These are phyloP conservation scores for Alternaria rosae DNA, from an alignment of 2,329 filamentous ascomycete species.

Conservation along the genomic window DNA sequence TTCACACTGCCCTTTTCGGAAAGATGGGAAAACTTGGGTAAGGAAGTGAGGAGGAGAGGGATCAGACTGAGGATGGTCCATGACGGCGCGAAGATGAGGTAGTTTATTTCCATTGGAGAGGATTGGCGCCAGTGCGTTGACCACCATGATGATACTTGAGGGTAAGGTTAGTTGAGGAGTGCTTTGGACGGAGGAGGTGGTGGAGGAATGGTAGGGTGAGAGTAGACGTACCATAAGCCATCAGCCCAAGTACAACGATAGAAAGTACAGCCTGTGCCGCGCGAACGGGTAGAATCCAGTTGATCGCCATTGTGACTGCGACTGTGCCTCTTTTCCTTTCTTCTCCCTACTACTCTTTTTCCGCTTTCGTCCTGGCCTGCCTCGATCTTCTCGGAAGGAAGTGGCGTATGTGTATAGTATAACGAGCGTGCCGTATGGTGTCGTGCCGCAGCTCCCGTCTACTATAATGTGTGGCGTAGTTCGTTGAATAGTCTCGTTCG, in stretches of 20 bases:
- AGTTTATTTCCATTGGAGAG: conserved; percentile 69
- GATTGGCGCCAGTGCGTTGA: conserved; percentile 60
- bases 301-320: conserved; percentile 57
- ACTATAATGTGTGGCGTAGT: background rate
- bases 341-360: background rate
- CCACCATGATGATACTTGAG: conserved; percentile 64
- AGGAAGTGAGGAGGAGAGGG: conserved; percentile 71
- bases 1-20: conserved; percentile 64
- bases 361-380: background rate
- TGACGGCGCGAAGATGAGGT: conserved; percentile 79
- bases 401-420: background rate
- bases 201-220: background rate
- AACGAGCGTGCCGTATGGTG: background rate
- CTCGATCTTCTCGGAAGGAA: background rate
- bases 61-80: conserved; percentile 74
- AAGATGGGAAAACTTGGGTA: conserved; percentile 61
- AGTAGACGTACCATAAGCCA: conserved; percentile 67
- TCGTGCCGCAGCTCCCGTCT: background rate
- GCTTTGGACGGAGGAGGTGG: no score
- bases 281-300: conserved; percentile 69
- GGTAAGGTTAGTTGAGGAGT: conserved; percentile 3
- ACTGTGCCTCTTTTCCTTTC: background rate
- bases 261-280: conserved; percentile 71
- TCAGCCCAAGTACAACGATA: conserved; percentile 77
- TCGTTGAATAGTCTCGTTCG: background rate